These are phyloP conservation scores for Diplodia intermedia DNA, from an alignment of 2,329 filamentous ascomycete genomes.

Conservation along the genomic window DNA sequence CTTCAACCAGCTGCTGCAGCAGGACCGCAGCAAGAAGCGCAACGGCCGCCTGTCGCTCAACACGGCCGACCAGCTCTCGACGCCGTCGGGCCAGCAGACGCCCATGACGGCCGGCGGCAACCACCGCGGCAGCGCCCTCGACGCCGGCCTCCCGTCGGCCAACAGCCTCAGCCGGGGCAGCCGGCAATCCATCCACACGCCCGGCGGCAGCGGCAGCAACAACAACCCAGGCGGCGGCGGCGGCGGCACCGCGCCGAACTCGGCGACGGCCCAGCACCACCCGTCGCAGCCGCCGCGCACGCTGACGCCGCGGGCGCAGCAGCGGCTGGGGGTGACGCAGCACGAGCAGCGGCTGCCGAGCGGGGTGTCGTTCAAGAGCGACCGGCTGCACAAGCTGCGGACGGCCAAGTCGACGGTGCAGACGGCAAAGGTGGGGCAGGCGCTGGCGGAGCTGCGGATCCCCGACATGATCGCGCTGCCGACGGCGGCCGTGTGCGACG, in stretches of 20 bases:
- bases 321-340: slow-evolving; percentile 81
- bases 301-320: slow-evolving; percentile 64
- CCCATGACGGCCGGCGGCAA: slow-evolving; percentile 36
- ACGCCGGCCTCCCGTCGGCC: slow-evolving; percentile 46
- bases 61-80: slow-evolving; percentile 46
- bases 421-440: slow-evolving; percentile 75
- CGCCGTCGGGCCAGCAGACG: slow-evolving; percentile 40
- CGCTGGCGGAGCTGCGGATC: slow-evolving; percentile 74
- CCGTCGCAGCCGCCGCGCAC: slow-evolving; percentile 50
- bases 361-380: slow-evolving; percentile 88
- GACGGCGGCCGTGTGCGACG: slow-evolving; percentile 72
- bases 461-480: slow-evolving; percentile 74
- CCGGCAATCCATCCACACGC: slow-evolving; percentile 39
- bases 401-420: slow-evolving; percentile 78
- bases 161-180: slow-evolving; percentile 34
- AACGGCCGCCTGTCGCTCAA: slow-evolving; percentile 54
- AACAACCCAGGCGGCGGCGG: slow-evolving; percentile 56
- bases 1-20: slow-evolving; percentile 79
- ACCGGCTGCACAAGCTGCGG: slow-evolving; percentile 79
- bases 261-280: slow-evolving; percentile 36
- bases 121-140: slow-evolving; percentile 40
- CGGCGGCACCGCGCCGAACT: slow-evolving; percentile 40
- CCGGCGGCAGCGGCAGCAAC: slow-evolving; percentile 39
- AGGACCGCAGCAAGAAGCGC: slow-evolving; percentile 89
- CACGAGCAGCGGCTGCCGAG: slow-evolving; percentile 86